phyloP scores from a whole-genome alignment of 345 rosid species.

The Gossypium australe region DNA sequence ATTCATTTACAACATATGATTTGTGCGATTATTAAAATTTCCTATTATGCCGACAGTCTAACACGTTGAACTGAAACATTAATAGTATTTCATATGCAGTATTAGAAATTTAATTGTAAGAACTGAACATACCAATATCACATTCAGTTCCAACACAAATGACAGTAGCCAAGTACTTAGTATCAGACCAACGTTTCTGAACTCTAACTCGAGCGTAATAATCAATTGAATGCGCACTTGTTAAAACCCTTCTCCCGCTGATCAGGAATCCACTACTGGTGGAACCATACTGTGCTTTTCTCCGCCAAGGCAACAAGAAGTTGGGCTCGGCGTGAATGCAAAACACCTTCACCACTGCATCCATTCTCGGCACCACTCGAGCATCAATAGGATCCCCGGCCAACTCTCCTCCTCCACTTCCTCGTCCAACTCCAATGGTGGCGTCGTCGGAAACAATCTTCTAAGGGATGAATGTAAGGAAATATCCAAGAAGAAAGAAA shows the following conservation, averaged over 20 bases:
- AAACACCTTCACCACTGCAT: slow-evolving; percentile 67
- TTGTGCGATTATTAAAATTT: not conserved
- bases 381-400: not conserved
- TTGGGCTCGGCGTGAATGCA: slow-evolving; percentile 68
- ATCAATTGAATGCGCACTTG: slow-evolving; percentile 72
- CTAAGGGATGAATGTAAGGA: too few species aligned
- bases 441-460: not conserved
- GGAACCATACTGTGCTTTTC: slow-evolving; percentile 60
- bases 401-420: slow-evolving; percentile 1
- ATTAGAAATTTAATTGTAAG: not conserved
- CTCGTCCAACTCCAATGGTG: not conserved
- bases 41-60: not conserved
- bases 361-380: slow-evolving; percentile 53
- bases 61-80: not conserved
- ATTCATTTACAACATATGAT: not conserved
- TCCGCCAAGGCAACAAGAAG: slow-evolving; percentile 66
- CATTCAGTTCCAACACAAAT: slow-evolving; percentile 69
- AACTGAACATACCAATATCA: slow-evolving; percentile 45
- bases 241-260: slow-evolving; percentile 47
- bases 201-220: slow-evolving; percentile 62
- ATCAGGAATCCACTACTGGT: slow-evolving; percentile 61
- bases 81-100: not conserved
- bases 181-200: slow-evolving; percentile 59
- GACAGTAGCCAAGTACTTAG: slow-evolving; percentile 66
- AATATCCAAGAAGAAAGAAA: too few species aligned